These are phyloP conservation scores for Samsoniella hepiali DNA, from an alignment of 2,329 filamentous ascomycete genomes.

Conservation along the genomic window DNA sequence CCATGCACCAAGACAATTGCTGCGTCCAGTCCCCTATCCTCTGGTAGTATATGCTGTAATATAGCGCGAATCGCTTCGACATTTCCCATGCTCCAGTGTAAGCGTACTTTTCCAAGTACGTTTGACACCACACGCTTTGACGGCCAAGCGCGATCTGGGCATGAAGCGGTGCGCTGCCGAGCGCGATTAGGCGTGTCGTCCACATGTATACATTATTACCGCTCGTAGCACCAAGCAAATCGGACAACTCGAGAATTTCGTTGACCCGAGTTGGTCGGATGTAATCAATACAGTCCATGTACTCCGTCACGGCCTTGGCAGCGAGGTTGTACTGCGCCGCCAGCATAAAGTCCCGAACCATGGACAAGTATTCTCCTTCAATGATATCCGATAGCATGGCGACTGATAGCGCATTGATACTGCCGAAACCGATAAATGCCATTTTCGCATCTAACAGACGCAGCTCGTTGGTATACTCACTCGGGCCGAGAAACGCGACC, in stretches of 20 bases:
- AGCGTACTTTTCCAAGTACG: background rate
- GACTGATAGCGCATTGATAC: background rate
- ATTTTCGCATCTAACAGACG: background rate
- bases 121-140: slow-evolving; percentile 3
- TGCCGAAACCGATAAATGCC: background rate
- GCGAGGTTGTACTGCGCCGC: slow-evolving; percentile 1
- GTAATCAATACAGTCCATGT: slow-evolving; percentile 6
- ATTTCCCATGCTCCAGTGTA: background rate
- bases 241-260: background rate
- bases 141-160: slow-evolving; percentile 41
- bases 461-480: slow-evolving; percentile 1
- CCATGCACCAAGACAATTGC: background rate
- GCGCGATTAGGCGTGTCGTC: slow-evolving; percentile 4
- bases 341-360: background rate
- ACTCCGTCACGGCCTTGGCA: slow-evolving; percentile 1
- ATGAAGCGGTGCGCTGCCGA: slow-evolving; percentile 27
- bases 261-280: background rate
- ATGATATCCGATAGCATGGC: background rate
- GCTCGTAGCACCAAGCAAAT: background rate
- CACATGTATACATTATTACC: slow-evolving; percentile 8
- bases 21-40: slow-evolving; percentile 3
- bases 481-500: background rate
- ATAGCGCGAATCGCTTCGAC: background rate
- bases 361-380: slow-evolving; percentile 4
- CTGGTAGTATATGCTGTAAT: slow-evolving; percentile 11